These are phyloP conservation scores for Phytopythium litorale DNA, from an alignment of 352 stramenopile genomes.

Conservation along the genomic window DNA sequence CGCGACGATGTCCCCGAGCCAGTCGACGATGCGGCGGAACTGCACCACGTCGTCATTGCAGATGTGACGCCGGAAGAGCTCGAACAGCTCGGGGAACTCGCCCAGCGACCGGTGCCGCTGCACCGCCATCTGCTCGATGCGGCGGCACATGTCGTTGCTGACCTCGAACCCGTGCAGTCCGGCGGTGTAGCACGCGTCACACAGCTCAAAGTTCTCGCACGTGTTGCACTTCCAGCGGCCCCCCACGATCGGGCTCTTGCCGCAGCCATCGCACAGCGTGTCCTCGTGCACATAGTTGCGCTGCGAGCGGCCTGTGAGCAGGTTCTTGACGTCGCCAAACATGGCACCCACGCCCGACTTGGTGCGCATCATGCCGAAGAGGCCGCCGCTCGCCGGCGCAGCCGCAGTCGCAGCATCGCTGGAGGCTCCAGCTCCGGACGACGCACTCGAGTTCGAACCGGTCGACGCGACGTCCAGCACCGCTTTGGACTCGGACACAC, in stretches of 20 bases:
- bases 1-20: conserved; percentile 61
- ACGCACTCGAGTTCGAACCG: conserved; percentile 6
- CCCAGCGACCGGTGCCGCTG: conserved; percentile 45
- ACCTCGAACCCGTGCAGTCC: conserved; percentile 72
- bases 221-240: conserved; percentile 73
- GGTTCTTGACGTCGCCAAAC: conserved; percentile 58
- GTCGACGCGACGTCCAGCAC: conserved; percentile 33
- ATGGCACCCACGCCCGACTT: conserved; percentile 45
- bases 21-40: conserved; percentile 66
- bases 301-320: conserved; percentile 41
- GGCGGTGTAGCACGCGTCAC: conserved; percentile 57
- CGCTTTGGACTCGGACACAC: conserved; percentile 49
- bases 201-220: conserved; percentile 69
- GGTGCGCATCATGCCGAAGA: conserved; percentile 46
- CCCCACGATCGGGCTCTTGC: conserved; percentile 71
- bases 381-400: conserved; percentile 19
- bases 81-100: conserved; percentile 65
- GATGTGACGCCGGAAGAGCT: conserved; percentile 63
- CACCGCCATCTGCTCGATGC: conserved; percentile 52
- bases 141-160: conserved; percentile 64
- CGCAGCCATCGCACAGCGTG: conserved; percentile 75
- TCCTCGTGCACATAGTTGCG: conserved; percentile 75
- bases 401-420: conserved; percentile 2
- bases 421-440: conserved; percentile 17
- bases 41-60: conserved; percentile 67